Conservation (phyloP, 2,329 filamentous ascomycete genomes). For the Stachybotrys elegans region DNA sequence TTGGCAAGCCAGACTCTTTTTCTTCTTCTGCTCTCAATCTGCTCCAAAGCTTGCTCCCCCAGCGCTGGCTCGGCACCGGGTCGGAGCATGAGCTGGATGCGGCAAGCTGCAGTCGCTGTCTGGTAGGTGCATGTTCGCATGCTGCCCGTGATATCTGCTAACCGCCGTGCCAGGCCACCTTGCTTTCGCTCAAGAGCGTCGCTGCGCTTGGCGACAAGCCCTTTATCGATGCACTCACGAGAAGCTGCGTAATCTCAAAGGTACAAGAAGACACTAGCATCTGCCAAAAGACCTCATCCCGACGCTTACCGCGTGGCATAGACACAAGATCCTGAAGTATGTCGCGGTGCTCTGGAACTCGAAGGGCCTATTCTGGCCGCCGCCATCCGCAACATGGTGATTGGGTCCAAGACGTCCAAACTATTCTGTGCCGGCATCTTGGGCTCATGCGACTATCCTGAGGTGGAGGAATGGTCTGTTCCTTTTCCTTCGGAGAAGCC, state of each 20-base stretch:
- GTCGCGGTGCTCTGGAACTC: conserved; percentile 42
- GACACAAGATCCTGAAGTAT: conserved; percentile 51
- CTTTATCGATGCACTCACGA: conserved; percentile 28
- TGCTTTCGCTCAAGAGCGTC: conserved; percentile 33
- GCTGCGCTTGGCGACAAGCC: conserved; percentile 35
- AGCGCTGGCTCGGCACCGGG: too few relatives aligned
- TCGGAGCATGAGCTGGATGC: too few relatives aligned
- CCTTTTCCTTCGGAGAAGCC: conserved; percentile 38
- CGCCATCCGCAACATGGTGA: conserved; percentile 38
- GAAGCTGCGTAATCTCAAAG: conserved; percentile 26
- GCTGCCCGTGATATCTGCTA: too few relatives aligned
- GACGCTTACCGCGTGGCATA: conserved; percentile 14
- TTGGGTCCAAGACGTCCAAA: conserved; percentile 44
- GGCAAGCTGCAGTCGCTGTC: too few relatives aligned
- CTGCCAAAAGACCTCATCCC: background rate
- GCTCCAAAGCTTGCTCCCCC: too few relatives aligned
- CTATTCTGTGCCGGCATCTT: conserved; percentile 48
- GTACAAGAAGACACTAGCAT: too few relatives aligned
- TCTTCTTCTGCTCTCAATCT: too few relatives aligned
- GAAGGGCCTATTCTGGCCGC: conserved; percentile 51
- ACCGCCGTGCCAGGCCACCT: conserved; percentile 12
- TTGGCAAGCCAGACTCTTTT: too few relatives aligned
- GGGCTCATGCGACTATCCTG: conserved; percentile 48
- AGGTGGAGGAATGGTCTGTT: conserved; percentile 35
- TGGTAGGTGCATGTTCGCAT: too few relatives aligned